Conservation (phyloP, 169 alveolate species). For the Amoebophrya sp. region DNA sequence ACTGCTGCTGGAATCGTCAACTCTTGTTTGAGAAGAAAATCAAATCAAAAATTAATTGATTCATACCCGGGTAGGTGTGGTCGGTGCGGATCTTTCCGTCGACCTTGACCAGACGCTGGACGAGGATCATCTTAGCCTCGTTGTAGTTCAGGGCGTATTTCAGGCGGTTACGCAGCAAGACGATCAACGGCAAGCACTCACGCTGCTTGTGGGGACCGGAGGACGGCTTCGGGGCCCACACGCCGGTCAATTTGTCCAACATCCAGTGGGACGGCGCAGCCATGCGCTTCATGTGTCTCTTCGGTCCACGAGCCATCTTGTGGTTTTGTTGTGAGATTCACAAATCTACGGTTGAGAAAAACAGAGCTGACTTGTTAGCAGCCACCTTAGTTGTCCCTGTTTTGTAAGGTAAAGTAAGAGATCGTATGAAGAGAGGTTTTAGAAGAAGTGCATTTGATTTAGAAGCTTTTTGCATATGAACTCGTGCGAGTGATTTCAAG, state of each 20-base stretch:
- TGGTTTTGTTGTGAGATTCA: no score
- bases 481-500: no score
- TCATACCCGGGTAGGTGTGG: neutral
- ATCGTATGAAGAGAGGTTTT: no score
- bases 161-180: slow-evolving; percentile 85
- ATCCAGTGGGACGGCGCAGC: slow-evolving; percentile 95
- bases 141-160: slow-evolving; percentile 85
- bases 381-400: no score
- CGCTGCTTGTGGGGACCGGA: slow-evolving; percentile 96
- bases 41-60: neutral
- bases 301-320: slow-evolving; percentile 77
- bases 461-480: no score
- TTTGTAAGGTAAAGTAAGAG: no score
- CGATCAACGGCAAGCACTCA: slow-evolving; percentile 91
- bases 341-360: no score
- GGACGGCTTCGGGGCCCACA: slow-evolving; percentile 65
- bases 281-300: slow-evolving; percentile 92
- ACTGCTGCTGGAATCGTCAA: neutral
- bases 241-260: slow-evolving; percentile 87
- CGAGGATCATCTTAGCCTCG: slow-evolving; percentile 83
- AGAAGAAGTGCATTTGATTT: no score
- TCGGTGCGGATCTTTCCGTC: slow-evolving; percentile 34
- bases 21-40: no score
- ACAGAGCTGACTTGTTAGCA: no score
- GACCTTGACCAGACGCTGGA: slow-evolving; percentile 88